phyloP scores from a whole-genome alignment of 75 land plant genomes.

The Isoetes taiwanensis region DNA sequence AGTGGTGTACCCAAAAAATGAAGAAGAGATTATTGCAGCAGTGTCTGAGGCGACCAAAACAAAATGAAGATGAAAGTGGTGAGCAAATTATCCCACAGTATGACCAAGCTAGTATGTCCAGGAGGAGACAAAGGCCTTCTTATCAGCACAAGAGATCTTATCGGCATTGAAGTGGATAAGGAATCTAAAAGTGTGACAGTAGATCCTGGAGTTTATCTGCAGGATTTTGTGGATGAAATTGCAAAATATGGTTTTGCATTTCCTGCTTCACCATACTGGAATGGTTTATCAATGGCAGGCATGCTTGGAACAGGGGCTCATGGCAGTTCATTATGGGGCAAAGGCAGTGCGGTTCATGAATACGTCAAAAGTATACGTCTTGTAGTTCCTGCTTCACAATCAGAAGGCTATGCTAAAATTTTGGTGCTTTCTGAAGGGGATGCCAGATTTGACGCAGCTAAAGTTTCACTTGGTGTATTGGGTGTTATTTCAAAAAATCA shows the following conservation, averaged over 20 bases:
- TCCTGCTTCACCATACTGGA: too few relatives aligned
- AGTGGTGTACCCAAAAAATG: neutral
- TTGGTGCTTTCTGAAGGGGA: neutral
- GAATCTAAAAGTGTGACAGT: neutral
- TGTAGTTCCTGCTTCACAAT: slow-evolving; percentile 8
- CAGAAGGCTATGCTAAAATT: slow-evolving; percentile 9
- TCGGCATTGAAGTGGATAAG: neutral
- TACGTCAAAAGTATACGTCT: slow-evolving; percentile 15
- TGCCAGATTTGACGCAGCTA: slow-evolving; percentile 12
- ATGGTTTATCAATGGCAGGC: slow-evolving; percentile 16
- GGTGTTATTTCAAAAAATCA: slow-evolving; percentile 15
- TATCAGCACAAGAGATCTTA: neutral
- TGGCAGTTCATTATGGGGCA: slow-evolving; percentile 15
- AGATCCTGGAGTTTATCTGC: neutral
- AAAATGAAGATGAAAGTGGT: slow-evolving; percentile 8
- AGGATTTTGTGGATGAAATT: slow-evolving; percentile 6
- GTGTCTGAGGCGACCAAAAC: neutral
- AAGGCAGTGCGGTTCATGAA: slow-evolving; percentile 7
- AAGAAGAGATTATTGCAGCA: neutral
- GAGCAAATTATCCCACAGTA: neutral
- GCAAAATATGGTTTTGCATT: too few relatives aligned
- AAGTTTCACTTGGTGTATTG: slow-evolving; percentile 10
- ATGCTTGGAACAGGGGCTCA: slow-evolving; percentile 16
- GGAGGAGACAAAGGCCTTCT: slow-evolving; percentile 3
- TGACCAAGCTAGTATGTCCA: slow-evolving; percentile 6